A percentile compares a stretch with the other conserved stretches of the same genome.
These are phyloP conservation scores for Irpex lacteus DNA, from an alignment of 1,284 basidiomycete genomes.

Conservation along the genomic window DNA sequence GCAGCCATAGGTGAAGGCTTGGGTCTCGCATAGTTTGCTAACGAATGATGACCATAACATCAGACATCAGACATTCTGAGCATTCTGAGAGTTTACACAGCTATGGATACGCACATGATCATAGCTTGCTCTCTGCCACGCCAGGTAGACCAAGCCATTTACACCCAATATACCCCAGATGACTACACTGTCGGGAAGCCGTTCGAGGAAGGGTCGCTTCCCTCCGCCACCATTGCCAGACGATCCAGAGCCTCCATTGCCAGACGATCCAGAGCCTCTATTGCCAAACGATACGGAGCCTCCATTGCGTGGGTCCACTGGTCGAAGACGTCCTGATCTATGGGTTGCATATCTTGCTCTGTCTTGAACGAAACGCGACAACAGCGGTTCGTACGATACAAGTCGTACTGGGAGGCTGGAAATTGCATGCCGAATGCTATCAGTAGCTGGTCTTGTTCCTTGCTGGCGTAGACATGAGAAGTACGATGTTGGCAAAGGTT, in stretches of 20 bases:
- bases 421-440: neutral
- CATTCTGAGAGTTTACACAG: too few species aligned
- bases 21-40: conserved; percentile 40
- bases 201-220: conserved; percentile 17
- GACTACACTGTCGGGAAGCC: conserved; percentile 34
- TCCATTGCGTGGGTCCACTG: neutral
- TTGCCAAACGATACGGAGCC: neutral
- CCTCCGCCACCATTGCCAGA: neutral
- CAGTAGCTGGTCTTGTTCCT: neutral
- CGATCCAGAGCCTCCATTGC: neutral
- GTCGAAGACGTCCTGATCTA: neutral
- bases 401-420: neutral
- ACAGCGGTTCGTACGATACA: neutral
- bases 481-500: too few species aligned
- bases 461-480: too few species aligned
- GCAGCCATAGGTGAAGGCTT: conserved; percentile 54
- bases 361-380: neutral
- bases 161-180: conserved; percentile 44
- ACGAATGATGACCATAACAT: neutral
- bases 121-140: conserved; percentile 38
- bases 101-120: conserved; percentile 8
- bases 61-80: too few species aligned
- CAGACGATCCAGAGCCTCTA: neutral
- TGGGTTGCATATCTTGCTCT: neutral
- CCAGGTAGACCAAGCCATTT: conserved; percentile 42